A percentile compares a stretch with the other conserved stretches of the same genome.
Evolutionary conservation across 345 rosid genomes (phyloP).

Genomic region (Cardamine chenopodiifolia): DNA sequence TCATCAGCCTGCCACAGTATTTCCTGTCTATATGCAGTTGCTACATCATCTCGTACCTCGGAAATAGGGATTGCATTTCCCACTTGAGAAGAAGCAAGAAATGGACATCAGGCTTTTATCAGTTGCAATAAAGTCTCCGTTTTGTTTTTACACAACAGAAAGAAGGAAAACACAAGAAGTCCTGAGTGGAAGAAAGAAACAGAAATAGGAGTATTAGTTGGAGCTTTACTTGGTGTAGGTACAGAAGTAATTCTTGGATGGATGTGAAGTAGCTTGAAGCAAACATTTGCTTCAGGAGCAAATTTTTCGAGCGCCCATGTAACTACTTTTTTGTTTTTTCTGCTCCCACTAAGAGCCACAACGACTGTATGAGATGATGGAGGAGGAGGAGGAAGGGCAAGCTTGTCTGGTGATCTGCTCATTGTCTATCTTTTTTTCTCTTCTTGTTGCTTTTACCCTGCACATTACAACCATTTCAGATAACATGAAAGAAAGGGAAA

Average conservation of each 20-base stretch:
- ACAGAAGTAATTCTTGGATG: slow-evolving; percentile 61
- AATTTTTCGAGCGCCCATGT: slow-evolving; percentile 59
- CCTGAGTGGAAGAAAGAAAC: slow-evolving; percentile 12
- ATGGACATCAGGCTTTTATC: slow-evolving; percentile 8
- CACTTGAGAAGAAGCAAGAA: slow-evolving; percentile 48
- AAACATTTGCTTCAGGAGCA: slow-evolving; percentile 53
- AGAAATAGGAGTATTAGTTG: slow-evolving; percentile 10
- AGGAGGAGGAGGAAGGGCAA: slow-evolving; percentile 35
- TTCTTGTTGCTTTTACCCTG: slow-evolving; percentile 22
- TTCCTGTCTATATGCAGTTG: slow-evolving; percentile 76
- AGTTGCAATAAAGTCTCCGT: background rate
- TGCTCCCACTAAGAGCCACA: slow-evolving; percentile 69
- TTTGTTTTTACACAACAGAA: background rate
- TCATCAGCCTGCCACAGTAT: slow-evolving; percentile 63
- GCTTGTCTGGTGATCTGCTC: slow-evolving; percentile 36
- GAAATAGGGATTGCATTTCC: slow-evolving; percentile 73
- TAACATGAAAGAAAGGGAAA: background rate
- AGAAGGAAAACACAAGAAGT: background rate
- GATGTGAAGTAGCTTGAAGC: slow-evolving; percentile 72
- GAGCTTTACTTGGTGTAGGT: slow-evolving; percentile 84
- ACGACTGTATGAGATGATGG: slow-evolving; percentile 44
- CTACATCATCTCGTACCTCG: slow-evolving; percentile 83
- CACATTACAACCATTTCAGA: slow-evolving; percentile 27
- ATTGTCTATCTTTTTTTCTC: slow-evolving; percentile 10
- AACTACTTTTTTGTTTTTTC: slow-evolving; percentile 56